Evolutionary conservation across 1,139 yeast species (phyloP).

Genomic region (Diutina pseudorugosa): DNA sequence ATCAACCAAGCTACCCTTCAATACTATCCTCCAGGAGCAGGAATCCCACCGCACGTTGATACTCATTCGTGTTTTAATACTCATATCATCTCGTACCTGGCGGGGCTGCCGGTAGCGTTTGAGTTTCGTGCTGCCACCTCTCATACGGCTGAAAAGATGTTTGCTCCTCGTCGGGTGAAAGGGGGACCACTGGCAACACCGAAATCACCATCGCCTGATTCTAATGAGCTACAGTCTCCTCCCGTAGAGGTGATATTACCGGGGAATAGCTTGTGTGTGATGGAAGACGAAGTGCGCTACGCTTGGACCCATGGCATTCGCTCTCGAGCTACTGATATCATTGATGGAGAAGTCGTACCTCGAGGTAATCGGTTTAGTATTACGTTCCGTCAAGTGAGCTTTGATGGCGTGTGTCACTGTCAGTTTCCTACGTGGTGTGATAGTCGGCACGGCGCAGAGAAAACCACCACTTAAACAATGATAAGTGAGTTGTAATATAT

Average conservation of each 20-base stretch:
- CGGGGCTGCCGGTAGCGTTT: not conserved
- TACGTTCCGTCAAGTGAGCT: not conserved
- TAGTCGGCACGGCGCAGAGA: not conserved
- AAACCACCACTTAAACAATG: not conserved
- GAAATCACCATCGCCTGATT: not conserved
- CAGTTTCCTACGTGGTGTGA: conserved; percentile 1
- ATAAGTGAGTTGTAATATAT: too few relatives aligned
- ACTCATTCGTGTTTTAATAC: conserved; percentile 1
- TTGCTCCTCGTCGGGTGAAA: not conserved
- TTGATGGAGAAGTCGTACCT: not conserved
- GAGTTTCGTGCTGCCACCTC: not conserved
- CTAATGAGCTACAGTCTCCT: not conserved
- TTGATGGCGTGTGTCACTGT: not conserved
- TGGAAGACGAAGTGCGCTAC: not conserved
- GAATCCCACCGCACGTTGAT: conserved; percentile 3
- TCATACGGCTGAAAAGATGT: conserved; percentile 1
- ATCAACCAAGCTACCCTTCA: conserved; percentile 1
- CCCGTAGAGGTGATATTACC: not conserved
- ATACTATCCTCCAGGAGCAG: conserved; percentile 3
- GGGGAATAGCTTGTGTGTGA: not conserved
- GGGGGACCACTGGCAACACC: not conserved
- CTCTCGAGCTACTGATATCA: not conserved
- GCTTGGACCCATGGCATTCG: conserved; percentile 3
- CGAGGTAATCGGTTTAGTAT: conserved; percentile 1
- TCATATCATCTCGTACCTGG: not conserved